These are phyloP conservation scores for Alternaria gaisen DNA, from an alignment of 2,329 filamentous ascomycete genomes.

Conservation along the genomic window DNA sequence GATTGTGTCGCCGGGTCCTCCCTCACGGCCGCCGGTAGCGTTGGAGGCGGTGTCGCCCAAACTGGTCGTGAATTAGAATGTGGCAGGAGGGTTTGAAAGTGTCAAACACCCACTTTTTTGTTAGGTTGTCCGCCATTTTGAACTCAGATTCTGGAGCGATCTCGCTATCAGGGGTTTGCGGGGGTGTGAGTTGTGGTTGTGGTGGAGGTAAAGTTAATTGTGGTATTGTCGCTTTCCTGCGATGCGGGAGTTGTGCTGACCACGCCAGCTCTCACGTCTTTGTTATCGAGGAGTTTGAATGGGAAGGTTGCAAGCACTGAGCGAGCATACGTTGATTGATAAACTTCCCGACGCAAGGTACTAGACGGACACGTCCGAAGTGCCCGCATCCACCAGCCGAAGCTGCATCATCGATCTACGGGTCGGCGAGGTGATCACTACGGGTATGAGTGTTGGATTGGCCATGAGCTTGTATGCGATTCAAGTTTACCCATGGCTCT, in stretches of 20 bases:
- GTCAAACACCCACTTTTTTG: neutral
- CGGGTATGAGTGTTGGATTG: neutral
- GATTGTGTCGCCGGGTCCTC: constrained; percentile 17
- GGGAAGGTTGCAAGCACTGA: neutral
- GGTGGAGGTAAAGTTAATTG: constrained; percentile 7
- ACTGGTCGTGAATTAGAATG: neutral
- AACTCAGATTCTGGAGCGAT: neutral
- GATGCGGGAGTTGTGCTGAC: constrained; percentile 13
- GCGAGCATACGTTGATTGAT: constrained; percentile 8
- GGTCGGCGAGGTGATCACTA: constrained; percentile 18
- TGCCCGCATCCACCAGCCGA: constrained; percentile 2
- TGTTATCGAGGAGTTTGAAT: neutral
- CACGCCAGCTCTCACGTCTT: constrained; percentile 21
- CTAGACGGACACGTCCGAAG: neutral
- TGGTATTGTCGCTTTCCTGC: constrained; percentile 17
- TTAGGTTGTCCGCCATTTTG: neutral
- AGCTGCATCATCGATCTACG: constrained; percentile 21
- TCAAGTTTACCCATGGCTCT: constrained; percentile 14
- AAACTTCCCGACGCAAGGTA: constrained; percentile 1
- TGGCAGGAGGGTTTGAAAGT: neutral
- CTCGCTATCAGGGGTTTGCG: neutral
- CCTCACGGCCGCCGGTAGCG: constrained; percentile 16
- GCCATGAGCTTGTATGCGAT: neutral
- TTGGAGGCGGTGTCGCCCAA: constrained; percentile 15
- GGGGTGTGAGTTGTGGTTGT: constrained; percentile 8